Conservation (phyloP, 2,329 filamentous ascomycete species). For the Xylariomycetidae sp. region DNA sequence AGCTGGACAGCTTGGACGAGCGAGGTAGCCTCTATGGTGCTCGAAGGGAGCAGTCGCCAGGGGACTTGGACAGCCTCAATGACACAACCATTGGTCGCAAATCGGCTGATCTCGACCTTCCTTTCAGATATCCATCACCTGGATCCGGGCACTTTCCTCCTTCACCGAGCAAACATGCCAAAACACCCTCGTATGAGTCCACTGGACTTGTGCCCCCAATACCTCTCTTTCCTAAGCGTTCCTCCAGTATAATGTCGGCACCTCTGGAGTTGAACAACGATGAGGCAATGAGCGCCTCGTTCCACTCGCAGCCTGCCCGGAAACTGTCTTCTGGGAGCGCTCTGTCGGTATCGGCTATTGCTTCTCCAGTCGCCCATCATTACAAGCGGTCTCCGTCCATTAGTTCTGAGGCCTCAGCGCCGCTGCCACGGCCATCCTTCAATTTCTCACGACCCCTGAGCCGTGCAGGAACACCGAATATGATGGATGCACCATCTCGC, state of each 20-base stretch:
- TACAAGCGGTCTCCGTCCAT: conserved; percentile 78
- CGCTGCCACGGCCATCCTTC: conserved; percentile 68
- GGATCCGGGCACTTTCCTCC: conserved; percentile 27
- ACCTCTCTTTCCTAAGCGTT: conserved; percentile 44
- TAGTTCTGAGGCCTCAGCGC: conserved; percentile 72
- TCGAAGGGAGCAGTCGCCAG: conserved; percentile 55
- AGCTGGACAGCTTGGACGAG: conserved; percentile 34
- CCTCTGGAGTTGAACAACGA: conserved; percentile 66
- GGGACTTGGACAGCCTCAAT: conserved; percentile 38
- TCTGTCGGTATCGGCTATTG: conserved; percentile 34
- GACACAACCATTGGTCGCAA: conserved; percentile 16
- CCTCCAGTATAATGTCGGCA: conserved; percentile 58
- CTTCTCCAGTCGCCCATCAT: conserved; percentile 58
- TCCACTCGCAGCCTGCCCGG: conserved; percentile 63
- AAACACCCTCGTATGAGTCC: conserved; percentile 46
- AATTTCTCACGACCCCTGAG: conserved; percentile 94
- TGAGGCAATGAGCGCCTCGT: conserved; percentile 54
- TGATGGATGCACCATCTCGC: conserved; percentile 55
- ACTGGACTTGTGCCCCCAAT: conserved; percentile 47
- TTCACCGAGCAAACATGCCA: conserved; percentile 41
- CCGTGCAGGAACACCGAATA: conserved; percentile 56
- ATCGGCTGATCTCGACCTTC: conserved; percentile 28
- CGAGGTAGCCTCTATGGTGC: conserved; percentile 44
- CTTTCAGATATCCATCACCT: conserved; percentile 31
- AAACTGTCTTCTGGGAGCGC: conserved; percentile 70